A percentile compares a stretch with the other conserved stretches of the same genome.
Conservation (phyloP, 192 early-diverging fungal genomes). For the Coemansia sp. region DNA sequence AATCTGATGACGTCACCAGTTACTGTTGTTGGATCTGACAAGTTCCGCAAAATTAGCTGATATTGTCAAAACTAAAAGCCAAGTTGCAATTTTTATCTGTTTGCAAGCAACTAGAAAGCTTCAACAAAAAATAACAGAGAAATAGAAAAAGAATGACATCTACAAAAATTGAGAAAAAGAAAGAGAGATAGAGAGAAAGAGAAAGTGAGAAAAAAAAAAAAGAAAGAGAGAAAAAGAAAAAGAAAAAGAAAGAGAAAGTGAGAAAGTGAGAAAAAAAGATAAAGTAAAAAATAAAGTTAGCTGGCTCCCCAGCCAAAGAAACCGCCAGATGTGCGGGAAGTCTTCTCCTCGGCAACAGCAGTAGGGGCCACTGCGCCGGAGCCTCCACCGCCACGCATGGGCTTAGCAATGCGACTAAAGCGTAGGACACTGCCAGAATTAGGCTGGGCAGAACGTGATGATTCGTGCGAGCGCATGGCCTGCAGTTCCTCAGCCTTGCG, state of each 20-base stretch:
- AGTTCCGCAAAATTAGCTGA: neutral
- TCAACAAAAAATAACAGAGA: neutral
- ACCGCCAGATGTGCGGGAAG: conserved; percentile 15
- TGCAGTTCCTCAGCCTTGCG: conserved; percentile 69
- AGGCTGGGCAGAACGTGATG: conserved; percentile 17
- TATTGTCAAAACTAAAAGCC: neutral
- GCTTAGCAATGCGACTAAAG: conserved; percentile 86
- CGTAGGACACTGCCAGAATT: conserved; percentile 43
- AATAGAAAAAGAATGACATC: neutral
- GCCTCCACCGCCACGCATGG: conserved; percentile 81
- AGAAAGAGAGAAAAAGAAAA: too few relatives aligned
- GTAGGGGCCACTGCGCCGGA: conserved; percentile 8
- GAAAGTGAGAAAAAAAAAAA: neutral
- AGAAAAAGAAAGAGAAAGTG: too few relatives aligned
- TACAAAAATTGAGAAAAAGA: neutral
- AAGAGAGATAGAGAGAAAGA: neutral
- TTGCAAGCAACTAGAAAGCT: too few relatives aligned
- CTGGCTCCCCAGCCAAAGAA: conserved; percentile 48
- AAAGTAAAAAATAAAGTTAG: conserved; percentile 9
- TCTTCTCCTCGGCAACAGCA: conserved; percentile 30
- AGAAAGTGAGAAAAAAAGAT: neutral
- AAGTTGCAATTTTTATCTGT: too few relatives aligned
- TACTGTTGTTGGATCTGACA: neutral
- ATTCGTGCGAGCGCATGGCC: conserved; percentile 43
- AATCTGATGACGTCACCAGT: neutral